These are phyloP conservation scores for Chrysochromulina parva DNA, from an alignment of 78 protist genomes.

Conservation along the genomic window DNA sequence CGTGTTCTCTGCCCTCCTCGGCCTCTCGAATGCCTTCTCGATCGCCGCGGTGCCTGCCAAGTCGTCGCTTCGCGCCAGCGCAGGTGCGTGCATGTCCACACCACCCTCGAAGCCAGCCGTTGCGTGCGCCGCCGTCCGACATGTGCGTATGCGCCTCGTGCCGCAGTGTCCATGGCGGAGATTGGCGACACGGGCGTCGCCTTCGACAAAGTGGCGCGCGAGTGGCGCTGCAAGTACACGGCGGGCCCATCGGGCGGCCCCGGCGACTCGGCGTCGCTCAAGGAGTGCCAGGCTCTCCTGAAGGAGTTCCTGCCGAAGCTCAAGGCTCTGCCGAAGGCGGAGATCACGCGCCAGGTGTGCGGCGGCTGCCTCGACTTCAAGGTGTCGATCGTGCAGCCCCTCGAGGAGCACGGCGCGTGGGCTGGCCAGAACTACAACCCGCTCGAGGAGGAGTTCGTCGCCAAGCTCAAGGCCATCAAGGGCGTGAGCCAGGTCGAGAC, in stretches of 20 bases:
- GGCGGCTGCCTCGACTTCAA: constrained; percentile 29
- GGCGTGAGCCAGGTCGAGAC: neutral
- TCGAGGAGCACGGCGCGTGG: constrained; percentile 11
- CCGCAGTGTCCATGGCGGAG: neutral
- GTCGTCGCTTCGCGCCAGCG: too few relatives aligned
- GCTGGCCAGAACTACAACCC: neutral
- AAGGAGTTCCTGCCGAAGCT: neutral
- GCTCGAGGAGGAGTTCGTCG: neutral
- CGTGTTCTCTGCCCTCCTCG: too few relatives aligned
- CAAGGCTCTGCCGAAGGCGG: constrained; percentile 9
- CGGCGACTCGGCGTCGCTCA: neutral
- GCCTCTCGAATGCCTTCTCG: too few relatives aligned
- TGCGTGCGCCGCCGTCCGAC: neutral
- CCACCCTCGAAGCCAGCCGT: too few relatives aligned
- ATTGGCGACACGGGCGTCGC: neutral
- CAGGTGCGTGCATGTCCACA: too few relatives aligned
- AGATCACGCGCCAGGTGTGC: neutral
- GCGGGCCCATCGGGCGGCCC: neutral
- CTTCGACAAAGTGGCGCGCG: neutral
- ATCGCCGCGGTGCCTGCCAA: too few relatives aligned
- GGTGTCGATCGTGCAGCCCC: neutral
- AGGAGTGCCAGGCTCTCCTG: neutral
- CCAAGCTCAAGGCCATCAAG: constrained; percentile 4
- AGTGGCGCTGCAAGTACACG: constrained; percentile 6
- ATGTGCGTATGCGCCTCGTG: too few relatives aligned